A percentile compares a stretch with the other conserved stretches of the same genome.
Evolutionary conservation across 2,329 filamentous ascomycete species (phyloP).

Genomic region (Pseudogymnoascus sp.): DNA sequence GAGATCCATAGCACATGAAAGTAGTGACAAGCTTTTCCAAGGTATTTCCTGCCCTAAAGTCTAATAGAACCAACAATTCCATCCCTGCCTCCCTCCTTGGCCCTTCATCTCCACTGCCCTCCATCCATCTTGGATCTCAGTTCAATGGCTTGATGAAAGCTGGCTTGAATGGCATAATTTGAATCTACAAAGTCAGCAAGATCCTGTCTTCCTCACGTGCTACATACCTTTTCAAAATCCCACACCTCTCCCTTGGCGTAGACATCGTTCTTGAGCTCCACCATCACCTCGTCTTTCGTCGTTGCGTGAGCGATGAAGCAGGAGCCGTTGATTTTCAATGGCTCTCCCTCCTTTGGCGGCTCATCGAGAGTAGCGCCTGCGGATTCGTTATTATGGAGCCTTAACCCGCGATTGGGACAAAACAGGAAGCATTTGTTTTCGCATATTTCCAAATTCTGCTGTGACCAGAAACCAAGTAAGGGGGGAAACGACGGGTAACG

Average conservation of each 20-base stretch:
- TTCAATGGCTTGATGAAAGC: conserved; percentile 9
- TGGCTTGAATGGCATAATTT: conserved; percentile 11
- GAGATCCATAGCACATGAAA: background rate
- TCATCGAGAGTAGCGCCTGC: conserved; percentile 59
- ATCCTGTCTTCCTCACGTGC: background rate
- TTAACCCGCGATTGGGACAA: background rate
- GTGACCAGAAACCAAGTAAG: background rate
- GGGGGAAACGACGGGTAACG: background rate
- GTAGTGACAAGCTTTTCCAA: background rate
- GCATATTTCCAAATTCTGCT: too few relatives aligned
- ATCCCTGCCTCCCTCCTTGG: background rate
- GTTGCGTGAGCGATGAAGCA: conserved; percentile 58
- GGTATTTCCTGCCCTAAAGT: background rate
- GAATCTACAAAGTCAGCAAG: conserved; percentile 5
- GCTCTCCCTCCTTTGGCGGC: conserved; percentile 53
- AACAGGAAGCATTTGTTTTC: too few relatives aligned
- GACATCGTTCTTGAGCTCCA: conserved; percentile 60
- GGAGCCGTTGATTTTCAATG: conserved; percentile 61
- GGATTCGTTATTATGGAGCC: background rate
- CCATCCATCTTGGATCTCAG: background rate
- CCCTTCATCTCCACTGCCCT: background rate
- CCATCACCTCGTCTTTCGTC: conserved; percentile 59
- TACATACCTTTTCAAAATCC: conserved; percentile 59
- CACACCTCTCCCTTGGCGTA: conserved; percentile 68
- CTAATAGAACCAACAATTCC: background rate